Conservation (phyloP, 495 filamentous ascomycete species). For the Venustampulla echinocandica region DNA sequence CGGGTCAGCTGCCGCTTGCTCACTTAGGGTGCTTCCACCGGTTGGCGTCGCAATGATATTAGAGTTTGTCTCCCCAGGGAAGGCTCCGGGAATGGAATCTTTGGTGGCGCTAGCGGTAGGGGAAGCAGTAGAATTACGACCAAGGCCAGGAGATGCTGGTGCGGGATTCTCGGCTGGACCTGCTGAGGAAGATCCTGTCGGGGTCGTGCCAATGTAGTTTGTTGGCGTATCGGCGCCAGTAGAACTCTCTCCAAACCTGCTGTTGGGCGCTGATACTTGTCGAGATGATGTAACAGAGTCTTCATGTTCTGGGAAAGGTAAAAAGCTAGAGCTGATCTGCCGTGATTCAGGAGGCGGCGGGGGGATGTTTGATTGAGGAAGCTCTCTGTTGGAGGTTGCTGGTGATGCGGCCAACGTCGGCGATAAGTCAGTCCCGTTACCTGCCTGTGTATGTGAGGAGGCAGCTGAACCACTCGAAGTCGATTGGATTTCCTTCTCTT, state of each 20-base stretch:
- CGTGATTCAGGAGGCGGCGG: slow-evolving; percentile 56
- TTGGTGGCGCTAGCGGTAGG: slow-evolving; percentile 25
- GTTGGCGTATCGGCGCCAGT: slow-evolving; percentile 51
- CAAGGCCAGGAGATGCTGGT: slow-evolving; percentile 23
- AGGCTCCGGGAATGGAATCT: slow-evolving; percentile 45
- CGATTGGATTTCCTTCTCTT: slow-evolving; percentile 34
- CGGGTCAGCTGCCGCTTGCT: slow-evolving; percentile 25
- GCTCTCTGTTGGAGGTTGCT: slow-evolving; percentile 4
- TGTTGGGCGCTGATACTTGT: slow-evolving; percentile 70
- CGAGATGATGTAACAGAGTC: slow-evolving; percentile 71
- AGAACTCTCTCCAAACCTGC: slow-evolving; percentile 52
- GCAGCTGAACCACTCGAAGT: slow-evolving; percentile 1
- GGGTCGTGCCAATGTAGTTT: slow-evolving; percentile 32
- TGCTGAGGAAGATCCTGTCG: slow-evolving; percentile 24
- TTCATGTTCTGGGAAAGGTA: slow-evolving; percentile 54
- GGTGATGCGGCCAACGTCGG: slow-evolving; percentile 14
- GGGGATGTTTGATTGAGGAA: slow-evolving; percentile 22
- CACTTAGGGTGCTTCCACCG: slow-evolving; percentile 34
- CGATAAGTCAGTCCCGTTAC: slow-evolving; percentile 10
- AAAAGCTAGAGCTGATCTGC: slow-evolving; percentile 63
- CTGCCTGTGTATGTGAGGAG: slow-evolving; percentile 4
- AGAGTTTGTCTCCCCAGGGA: slow-evolving; percentile 47
- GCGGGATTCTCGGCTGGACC: slow-evolving; percentile 18
- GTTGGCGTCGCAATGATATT: slow-evolving; percentile 33
- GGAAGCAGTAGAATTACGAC: slow-evolving; percentile 21